A percentile compares a stretch with the other conserved stretches of the same genome.
Evolutionary conservation across 106 monocot species (phyloP).

Genomic region (Posidonia australis): DNA sequence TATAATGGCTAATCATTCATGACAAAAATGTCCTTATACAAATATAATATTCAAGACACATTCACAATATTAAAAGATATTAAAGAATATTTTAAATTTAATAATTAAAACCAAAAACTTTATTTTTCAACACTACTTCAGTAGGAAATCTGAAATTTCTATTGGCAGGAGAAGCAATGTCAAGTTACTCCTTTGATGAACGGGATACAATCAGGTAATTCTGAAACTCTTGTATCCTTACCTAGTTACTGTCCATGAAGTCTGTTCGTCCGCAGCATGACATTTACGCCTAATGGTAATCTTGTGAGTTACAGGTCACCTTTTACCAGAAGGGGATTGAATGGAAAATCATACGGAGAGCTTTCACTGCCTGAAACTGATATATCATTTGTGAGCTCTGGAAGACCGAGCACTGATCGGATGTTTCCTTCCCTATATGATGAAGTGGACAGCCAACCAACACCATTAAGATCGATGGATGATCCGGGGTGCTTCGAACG

Average conservation of each 20-base stretch:
- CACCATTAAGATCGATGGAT: slow-evolving; percentile 24
- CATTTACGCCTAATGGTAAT: not conserved
- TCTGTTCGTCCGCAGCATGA: too few relatives aligned
- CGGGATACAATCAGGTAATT: slow-evolving; percentile 9
- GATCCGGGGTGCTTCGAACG: slow-evolving; percentile 13
- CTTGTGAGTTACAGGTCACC: slow-evolving; percentile 37
- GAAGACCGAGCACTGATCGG: slow-evolving; percentile 49
- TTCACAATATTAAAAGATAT: too few relatives aligned
- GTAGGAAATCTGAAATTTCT: not conserved
- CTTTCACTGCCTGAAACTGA: slow-evolving; percentile 25
- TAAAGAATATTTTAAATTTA: too few relatives aligned
- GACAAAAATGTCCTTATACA: too few relatives aligned
- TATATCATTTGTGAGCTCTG: slow-evolving; percentile 53
- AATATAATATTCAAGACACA: too few relatives aligned
- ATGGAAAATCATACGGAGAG: slow-evolving; percentile 22
- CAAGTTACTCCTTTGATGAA: slow-evolving; percentile 1
- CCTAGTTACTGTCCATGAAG: not conserved
- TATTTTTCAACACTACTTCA: not conserved
- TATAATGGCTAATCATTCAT: too few relatives aligned
- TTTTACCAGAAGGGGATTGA: slow-evolving; percentile 18
- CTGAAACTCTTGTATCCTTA: not conserved
- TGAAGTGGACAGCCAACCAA: not conserved
- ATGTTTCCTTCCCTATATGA: slow-evolving; percentile 11
- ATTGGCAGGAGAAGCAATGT: not conserved
- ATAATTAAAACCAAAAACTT: too few relatives aligned